Conservation (phyloP, 192 early-diverging fungal species). For the Coemansia sp. region DNA sequence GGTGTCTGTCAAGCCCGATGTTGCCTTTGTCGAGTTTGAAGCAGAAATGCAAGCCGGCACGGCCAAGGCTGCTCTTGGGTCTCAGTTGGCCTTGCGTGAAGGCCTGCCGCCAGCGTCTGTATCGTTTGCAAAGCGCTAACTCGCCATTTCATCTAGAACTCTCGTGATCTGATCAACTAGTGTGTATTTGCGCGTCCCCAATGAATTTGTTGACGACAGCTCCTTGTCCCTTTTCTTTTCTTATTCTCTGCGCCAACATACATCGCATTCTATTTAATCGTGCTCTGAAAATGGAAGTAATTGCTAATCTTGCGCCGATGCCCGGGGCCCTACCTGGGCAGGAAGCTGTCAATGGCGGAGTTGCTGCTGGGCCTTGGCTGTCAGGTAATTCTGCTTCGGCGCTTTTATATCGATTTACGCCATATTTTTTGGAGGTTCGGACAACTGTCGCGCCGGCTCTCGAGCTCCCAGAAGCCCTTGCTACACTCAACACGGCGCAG, state of each 20-base stretch:
- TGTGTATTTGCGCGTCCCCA: not conserved
- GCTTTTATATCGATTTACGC: constrained; percentile 33
- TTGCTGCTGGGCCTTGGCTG: constrained; percentile 10
- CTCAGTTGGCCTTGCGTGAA: constrained; percentile 13
- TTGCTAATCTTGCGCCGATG: constrained; percentile 25
- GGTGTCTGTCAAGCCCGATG: constrained; percentile 84
- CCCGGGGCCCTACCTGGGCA: constrained; percentile 15
- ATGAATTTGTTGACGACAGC: not conserved
- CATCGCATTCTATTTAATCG: not conserved
- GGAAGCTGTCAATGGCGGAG: constrained; percentile 6
- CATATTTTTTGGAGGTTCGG: constrained; percentile 39
- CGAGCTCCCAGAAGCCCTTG: constrained; percentile 20
- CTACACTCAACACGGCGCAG: constrained; percentile 37
- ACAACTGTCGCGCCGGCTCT: constrained; percentile 10
- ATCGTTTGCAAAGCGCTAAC: constrained; percentile 31
- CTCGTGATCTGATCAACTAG: not conserved
- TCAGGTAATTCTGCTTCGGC: not conserved
- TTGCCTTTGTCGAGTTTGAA: constrained; percentile 97
- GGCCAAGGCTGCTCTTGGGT: constrained; percentile 69
- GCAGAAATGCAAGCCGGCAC: constrained; percentile 76
- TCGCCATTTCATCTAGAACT: not conserved
- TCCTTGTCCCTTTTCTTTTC: constrained; percentile 2
- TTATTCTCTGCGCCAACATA: not conserved
- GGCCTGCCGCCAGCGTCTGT: constrained; percentile 23
- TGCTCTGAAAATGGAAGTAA: constrained; percentile 24